These are phyloP conservation scores for Ganoderma boninense DNA, from an alignment of 1,284 basidiomycete genomes.

Conservation along the genomic window DNA sequence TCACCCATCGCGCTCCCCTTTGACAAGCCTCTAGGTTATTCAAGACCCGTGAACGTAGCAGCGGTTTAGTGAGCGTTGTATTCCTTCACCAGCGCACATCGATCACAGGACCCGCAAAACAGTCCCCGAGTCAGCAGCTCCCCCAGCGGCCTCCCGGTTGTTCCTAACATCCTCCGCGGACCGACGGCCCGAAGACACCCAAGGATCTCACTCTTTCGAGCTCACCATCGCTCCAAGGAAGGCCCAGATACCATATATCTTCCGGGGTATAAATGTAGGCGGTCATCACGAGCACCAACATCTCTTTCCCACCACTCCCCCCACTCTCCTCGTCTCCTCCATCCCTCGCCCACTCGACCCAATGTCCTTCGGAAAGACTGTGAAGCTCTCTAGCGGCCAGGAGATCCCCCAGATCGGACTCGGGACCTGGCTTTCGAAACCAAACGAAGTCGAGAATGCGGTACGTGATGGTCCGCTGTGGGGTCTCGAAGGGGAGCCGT, in stretches of 20 bases:
- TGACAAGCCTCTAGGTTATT: neutral
- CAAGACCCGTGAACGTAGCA: neutral
- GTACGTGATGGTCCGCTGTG: slow-evolving; percentile 48
- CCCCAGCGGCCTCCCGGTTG: slow-evolving; percentile 11
- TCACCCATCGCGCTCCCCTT: neutral
- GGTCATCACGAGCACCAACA: slow-evolving; percentile 11
- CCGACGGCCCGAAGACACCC: slow-evolving; percentile 6
- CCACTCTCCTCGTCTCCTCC: neutral
- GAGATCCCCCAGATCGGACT: slow-evolving; percentile 79
- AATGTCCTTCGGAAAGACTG: slow-evolving; percentile 69
- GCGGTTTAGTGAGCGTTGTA: neutral
- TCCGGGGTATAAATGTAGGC: slow-evolving; percentile 3
- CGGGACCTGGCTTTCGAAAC: slow-evolving; percentile 84
- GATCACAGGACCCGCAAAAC: neutral
- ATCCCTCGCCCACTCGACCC: neutral
- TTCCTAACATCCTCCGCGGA: slow-evolving; percentile 8
- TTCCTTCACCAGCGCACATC: neutral
- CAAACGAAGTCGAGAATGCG: slow-evolving; percentile 80
- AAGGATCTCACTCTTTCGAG: neutral
- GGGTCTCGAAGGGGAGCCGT: neutral
- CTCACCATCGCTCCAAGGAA: neutral
- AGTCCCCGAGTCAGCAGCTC: neutral
- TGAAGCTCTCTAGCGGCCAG: slow-evolving; percentile 61
- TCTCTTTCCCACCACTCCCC: slow-evolving; percentile 17
- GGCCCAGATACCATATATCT: neutral